Evolutionary conservation across 2,329 filamentous ascomycete species (phyloP), one percentile per base, ranked within the genome.

Genomic region (Talaromyces sp.): DNA sequence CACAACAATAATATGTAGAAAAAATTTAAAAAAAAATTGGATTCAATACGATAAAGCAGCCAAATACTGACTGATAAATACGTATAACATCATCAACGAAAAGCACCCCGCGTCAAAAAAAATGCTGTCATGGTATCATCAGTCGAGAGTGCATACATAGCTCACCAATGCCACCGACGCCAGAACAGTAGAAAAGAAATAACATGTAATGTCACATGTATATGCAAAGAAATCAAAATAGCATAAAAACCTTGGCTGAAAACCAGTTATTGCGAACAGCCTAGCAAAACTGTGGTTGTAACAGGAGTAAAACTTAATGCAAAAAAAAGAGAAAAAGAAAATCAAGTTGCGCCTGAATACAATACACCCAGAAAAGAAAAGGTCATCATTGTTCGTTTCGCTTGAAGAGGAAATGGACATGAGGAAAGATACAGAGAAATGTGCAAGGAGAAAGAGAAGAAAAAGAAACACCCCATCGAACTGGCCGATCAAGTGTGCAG

Each of bases 351-450:
- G 56, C 61, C 61, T 59, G 54, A 31, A 59, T 62, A 63, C 51
- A 61, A 62, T 62, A 59, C 56, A 31, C 54, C 34, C 54, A 34
- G 40, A 61, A 61, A 27, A 40, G 62, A 61, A 64, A 63, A 67
- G 69, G 70, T 72, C 73, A 74, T 75, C 69, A 73, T 67, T 72
- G 68, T 74, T 73, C 72, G 72, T 75, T 74, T 70, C 69, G 74
- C 73, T 74, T 47, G 18, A 40, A 47, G 44, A 47, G 44, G 27
- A 44, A 44, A 36, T 57, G 42, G 16, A 28, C 18, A 57, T 50
- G n/a, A n/a, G 27, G n/a, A 33, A 67, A 68, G 69, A 73, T 34
- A 47, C 44, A 47, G n/a, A 47, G 8, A 47, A 47, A 47, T 47
- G 44, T 47, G 44, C 44, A 47, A 47, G 44, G 72, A 69, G 65